A percentile compares a stretch with the other conserved stretches of the same genome.
phyloP scores from a whole-genome alignment of 2,329 filamentous ascomycete genomes.

The Ascomycota sp. region DNA sequence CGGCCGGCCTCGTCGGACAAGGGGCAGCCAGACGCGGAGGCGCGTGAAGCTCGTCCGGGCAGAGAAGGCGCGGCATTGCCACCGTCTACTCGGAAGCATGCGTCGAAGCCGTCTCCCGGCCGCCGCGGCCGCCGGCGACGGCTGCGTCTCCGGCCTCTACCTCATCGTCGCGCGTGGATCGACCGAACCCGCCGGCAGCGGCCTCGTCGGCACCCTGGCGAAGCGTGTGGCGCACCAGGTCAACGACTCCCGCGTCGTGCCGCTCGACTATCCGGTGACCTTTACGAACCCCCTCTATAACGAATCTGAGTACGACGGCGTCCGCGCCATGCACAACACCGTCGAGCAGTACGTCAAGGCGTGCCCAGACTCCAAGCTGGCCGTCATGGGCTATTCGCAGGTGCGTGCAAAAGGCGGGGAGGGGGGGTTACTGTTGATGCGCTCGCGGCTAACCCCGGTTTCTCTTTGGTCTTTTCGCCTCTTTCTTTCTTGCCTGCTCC shows the following conservation, averaged over 20 bases:
- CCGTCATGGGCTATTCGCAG: constrained; percentile 21
- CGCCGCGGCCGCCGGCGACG: constrained; percentile 6
- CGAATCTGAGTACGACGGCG: constrained; percentile 15
- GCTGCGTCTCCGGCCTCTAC: constrained; percentile 17
- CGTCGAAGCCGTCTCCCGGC: constrained; percentile 1
- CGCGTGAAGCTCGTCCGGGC: too few species aligned
- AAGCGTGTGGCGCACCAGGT: constrained; percentile 12
- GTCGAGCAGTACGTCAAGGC: constrained; percentile 12
- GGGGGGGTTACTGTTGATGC: too few species aligned
- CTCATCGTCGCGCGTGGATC: constrained; percentile 20
- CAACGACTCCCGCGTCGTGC: constrained; percentile 12
- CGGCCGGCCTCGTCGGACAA: too few species aligned
- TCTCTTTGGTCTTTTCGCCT: neutral
- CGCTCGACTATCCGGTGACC: constrained; percentile 18
- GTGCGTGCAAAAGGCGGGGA: too few species aligned
- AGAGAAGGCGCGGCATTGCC: too few species aligned
- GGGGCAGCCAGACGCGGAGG: too few species aligned
- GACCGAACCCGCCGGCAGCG: constrained; percentile 13
- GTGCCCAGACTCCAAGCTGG: constrained; percentile 19
- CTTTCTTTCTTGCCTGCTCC: too few species aligned
- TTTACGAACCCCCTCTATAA: constrained; percentile 12
- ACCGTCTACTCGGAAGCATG: neutral
- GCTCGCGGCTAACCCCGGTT: neutral
- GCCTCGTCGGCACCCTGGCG: constrained; percentile 13
- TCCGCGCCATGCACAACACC: constrained; percentile 9